Conservation (phyloP, 352 stramenopile genomes). For the Pseudoperonospora humuli region DNA sequence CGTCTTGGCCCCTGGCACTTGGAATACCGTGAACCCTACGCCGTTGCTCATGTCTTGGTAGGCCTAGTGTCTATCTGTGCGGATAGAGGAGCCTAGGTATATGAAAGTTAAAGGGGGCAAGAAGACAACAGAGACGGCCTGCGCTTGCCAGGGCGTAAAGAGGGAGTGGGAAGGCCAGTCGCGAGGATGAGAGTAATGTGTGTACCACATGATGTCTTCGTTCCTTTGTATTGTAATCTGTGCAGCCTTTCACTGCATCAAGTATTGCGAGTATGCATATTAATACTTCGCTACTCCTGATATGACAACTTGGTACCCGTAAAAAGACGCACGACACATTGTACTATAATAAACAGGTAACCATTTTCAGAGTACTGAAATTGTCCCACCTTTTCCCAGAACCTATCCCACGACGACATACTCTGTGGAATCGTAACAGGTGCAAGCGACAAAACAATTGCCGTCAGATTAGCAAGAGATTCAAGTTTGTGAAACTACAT, state of each 20-base stretch:
- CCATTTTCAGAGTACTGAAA: too few species aligned
- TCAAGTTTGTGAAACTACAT: background rate
- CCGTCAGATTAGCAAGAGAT: background rate
- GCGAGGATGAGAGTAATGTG: conserved; percentile 2
- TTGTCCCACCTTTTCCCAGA: too few species aligned
- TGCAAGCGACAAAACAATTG: background rate
- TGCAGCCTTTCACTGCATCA: too few species aligned
- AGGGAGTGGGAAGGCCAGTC: conserved; percentile 6
- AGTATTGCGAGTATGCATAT: too few species aligned
- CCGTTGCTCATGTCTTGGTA: conserved; percentile 26
- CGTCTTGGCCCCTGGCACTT: conserved; percentile 42
- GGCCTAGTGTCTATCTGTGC: conserved; percentile 1
- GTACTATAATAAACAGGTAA: too few species aligned
- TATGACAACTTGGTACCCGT: too few species aligned
- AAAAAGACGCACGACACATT: too few species aligned
- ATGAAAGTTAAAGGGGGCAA: background rate
- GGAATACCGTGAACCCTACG: conserved; percentile 61
- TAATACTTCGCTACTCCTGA: too few species aligned
- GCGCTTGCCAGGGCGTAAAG: conserved; percentile 12
- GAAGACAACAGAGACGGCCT: conserved; percentile 2
- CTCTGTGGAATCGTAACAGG: too few species aligned
- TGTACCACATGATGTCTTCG: background rate
- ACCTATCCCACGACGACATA: too few species aligned
- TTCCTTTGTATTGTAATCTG: background rate
- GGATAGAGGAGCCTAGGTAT: background rate